Evolutionary conservation across 139 green algal species (phyloP).

Genomic region (Pedinophyceae sp.): DNA sequence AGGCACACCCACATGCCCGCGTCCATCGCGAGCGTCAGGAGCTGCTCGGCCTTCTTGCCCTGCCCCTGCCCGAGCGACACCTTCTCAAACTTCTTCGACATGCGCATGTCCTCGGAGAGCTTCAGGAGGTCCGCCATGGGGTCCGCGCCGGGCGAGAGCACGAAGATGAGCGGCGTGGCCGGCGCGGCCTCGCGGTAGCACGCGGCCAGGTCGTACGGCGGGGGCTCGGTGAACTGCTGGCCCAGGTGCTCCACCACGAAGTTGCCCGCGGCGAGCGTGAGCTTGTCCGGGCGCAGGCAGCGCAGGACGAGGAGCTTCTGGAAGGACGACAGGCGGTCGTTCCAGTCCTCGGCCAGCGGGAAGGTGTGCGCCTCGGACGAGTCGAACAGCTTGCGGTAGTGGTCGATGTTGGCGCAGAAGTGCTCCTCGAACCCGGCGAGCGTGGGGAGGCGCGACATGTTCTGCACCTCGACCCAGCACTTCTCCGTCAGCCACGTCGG

Average conservation of each 20-base stretch:
- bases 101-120: slow-evolving; percentile 63
- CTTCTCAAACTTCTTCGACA: slow-evolving; percentile 65
- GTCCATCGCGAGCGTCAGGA: slow-evolving; percentile 14
- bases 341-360: slow-evolving; percentile 28
- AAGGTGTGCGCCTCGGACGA: slow-evolving; percentile 44
- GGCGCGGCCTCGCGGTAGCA: slow-evolving; percentile 41
- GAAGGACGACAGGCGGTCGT: slow-evolving; percentile 12
- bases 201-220: slow-evolving; percentile 50
- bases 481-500: slow-evolving; percentile 60
- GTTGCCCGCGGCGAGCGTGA: slow-evolving; percentile 30
- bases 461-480: slow-evolving; percentile 55
- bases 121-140: slow-evolving; percentile 70
- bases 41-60: slow-evolving; percentile 43
- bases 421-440: slow-evolving; percentile 35
- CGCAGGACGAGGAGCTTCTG: slow-evolving; percentile 43
- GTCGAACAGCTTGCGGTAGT: slow-evolving; percentile 60
- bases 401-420: slow-evolving; percentile 23
- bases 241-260: slow-evolving; percentile 47
- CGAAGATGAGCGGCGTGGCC: slow-evolving; percentile 59
- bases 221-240: slow-evolving; percentile 52
- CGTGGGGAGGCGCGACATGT: slow-evolving; percentile 29
- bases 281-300: slow-evolving; percentile 59
- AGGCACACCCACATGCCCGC: slow-evolving; percentile 24
- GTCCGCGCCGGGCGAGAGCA: slow-evolving; percentile 55
- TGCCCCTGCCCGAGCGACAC: slow-evolving; percentile 68